Conservation (phyloP, 495 filamentous ascomycete genomes). For the Aspergillus funiculosus region DNA sequence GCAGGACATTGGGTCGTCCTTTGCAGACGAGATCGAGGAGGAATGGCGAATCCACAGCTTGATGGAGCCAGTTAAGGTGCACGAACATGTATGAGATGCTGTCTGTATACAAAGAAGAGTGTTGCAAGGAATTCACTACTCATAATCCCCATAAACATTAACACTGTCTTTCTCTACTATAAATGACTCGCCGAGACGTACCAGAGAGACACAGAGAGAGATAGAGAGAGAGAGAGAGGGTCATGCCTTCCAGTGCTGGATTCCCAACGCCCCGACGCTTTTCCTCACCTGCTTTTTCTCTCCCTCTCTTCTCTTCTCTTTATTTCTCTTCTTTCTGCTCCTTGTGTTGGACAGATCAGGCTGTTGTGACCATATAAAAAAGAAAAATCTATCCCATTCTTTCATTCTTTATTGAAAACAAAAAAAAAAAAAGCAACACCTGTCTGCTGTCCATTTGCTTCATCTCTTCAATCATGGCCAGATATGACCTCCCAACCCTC, state of each 20-base stretch:
- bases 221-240: neutral
- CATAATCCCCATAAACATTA: too few species aligned
- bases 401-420: conserved; percentile 1
- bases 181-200: too few species aligned
- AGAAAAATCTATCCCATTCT: neutral
- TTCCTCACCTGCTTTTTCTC: neutral
- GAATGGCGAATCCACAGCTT: conserved; percentile 25
- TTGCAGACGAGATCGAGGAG: conserved; percentile 27
- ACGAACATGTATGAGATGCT: conserved; percentile 33
- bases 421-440: neutral
- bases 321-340: neutral
- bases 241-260: too few species aligned
- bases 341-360: neutral
- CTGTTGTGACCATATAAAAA: neutral
- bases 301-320: neutral
- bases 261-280: neutral
- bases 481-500: conserved; percentile 36
- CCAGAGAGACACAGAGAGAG: neutral
- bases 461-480: conserved; percentile 22
- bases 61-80: conserved; percentile 27
- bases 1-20: conserved; percentile 9
- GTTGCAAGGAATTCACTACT: too few species aligned
- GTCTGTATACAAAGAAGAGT: neutral
- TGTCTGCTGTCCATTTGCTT: conserved; percentile 1
- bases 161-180: too few species aligned